Conservation (phyloP, 73 alveolate species). For the Diophrys appendiculata region DNA sequence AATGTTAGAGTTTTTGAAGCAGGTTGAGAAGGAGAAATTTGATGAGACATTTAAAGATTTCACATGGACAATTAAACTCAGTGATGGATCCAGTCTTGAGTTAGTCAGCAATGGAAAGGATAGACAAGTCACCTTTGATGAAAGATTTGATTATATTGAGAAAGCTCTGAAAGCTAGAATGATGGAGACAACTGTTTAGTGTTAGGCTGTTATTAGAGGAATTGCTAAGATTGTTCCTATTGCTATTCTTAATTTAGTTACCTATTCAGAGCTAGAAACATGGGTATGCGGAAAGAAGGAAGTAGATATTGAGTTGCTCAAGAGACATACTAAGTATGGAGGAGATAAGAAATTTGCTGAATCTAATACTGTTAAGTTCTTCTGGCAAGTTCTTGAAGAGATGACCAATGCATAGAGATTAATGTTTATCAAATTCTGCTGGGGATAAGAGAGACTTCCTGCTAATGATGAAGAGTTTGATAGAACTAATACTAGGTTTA, state of each 20-base stretch:
- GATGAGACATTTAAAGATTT: conserved; percentile 71
- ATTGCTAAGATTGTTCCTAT: conserved; percentile 88
- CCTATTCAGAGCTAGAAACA: conserved; percentile 84
- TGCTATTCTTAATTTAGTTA: conserved; percentile 85
- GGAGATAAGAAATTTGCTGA: conserved; percentile 62
- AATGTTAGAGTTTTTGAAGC: conserved; percentile 74
- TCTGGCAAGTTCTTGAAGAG: conserved; percentile 94
- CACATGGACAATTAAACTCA: conserved; percentile 69
- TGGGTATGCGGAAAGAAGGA: conserved; percentile 94
- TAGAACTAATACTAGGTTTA: conserved; percentile 88
- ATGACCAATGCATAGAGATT: conserved; percentile 88
- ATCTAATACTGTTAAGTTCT: conserved; percentile 82
- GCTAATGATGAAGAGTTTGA: conserved; percentile 97
- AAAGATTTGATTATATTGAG: conserved; percentile 80
- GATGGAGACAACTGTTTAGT: conserved; percentile 85
- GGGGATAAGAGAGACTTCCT: conserved; percentile 99
- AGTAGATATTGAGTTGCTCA: conserved; percentile 92
- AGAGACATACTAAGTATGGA: conserved; percentile 92
- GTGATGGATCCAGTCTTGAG: conserved; percentile 82
- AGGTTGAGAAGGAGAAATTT: conserved; percentile 60
- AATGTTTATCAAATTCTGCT: conserved; percentile 95
- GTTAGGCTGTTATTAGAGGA: conserved; percentile 88
- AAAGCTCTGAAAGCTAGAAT: conserved; percentile 78
- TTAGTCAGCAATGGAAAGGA: conserved; percentile 73
- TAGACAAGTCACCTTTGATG: conserved; percentile 77